Evolutionary conservation across 2,329 filamentous ascomycete genomes (phyloP).

Genomic region (Pyrenophora seminiperda): DNA sequence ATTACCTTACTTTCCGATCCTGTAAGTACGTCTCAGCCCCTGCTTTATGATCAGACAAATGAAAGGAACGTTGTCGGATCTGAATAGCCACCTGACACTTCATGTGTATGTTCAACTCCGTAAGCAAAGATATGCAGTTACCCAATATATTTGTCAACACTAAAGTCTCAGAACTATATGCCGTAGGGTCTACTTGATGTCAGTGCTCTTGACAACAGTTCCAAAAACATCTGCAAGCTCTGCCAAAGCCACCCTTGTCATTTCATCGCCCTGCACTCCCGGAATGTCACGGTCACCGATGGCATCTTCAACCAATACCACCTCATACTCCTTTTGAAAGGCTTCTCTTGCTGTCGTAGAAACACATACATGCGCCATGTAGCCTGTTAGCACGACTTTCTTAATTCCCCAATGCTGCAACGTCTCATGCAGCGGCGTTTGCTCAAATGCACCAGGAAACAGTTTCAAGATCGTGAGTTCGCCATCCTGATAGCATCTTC

Average conservation of each 20-base stretch:
- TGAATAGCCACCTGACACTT: too few species aligned
- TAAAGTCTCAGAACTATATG: too few species aligned
- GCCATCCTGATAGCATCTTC: conserved; percentile 38
- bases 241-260: conserved; percentile 56
- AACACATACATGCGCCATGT: conserved; percentile 71
- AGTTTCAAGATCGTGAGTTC: conserved; percentile 65
- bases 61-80: too few species aligned
- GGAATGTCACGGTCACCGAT: conserved; percentile 71
- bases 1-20: too few species aligned
- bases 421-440: conserved; percentile 63
- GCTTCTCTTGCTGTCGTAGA: conserved; percentile 67
- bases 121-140: neutral
- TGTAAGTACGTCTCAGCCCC: too few species aligned
- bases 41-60: too few species aligned
- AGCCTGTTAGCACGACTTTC: conserved; percentile 67
- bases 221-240: conserved; percentile 69
- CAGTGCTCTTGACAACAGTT: conserved; percentile 60
- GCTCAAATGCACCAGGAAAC: conserved; percentile 64
- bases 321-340: conserved; percentile 66
- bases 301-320: conserved; percentile 64
- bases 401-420: conserved; percentile 58
- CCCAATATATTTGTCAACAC: too few species aligned
- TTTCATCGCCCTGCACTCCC: conserved; percentile 60
- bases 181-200: conserved; percentile 48
- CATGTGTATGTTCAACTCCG: too few species aligned